Evolutionary conservation across 2,329 filamentous ascomycete genomes (phyloP), one percentile per base, ranked within the genome.

Genomic region (Neopestalotiopsis clavispora): DNA sequence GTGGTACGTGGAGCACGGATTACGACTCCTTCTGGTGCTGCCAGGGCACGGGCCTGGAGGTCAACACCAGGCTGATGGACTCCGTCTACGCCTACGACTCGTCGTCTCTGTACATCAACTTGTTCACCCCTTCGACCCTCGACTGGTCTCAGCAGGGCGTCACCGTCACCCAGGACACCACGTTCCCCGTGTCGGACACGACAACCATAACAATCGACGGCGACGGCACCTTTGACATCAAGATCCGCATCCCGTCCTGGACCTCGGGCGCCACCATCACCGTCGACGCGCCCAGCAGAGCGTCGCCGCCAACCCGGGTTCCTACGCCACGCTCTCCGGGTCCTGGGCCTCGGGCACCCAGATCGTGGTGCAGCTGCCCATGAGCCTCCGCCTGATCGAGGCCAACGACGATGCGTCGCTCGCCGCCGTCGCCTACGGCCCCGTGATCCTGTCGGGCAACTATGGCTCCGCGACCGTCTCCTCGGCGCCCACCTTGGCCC

Each of bases 11-110:
- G 84, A 85, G 83, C 58, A 87, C 85, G 1, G 84, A 87, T 70
- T 85, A 87, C 71, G 76, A 84, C 63, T 84, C 83, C 0, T 85
- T 86, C 74, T 87, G 85, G 85, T 87, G 85, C 74, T 87, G 85
- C 67, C 84, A 87, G 72, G 85, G 84, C 1, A 86, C 85, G 0
- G 83, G 80, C 0, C 68, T 87, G 1, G 85, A 87, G 42, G 61
- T 70, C 76, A 87, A 87, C 72, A 87, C 85, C 0, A 87, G 86
- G 73, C 74, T 86, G 12, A 83, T 82, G 77, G 85, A 87, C 71
- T 85, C 84, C 0, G 83, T 87, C 66, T 87, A 87, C 77, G 85
- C 81, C 60, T 78, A 83, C 60, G 80, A 84, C 65, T 75, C 76
- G 34, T 75, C 77, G 0, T 78, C 80, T 0, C 77, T 87, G 0